phyloP scores from a whole-genome alignment of 768 basidiomycete genomes.

The Lactarius indigo region DNA sequence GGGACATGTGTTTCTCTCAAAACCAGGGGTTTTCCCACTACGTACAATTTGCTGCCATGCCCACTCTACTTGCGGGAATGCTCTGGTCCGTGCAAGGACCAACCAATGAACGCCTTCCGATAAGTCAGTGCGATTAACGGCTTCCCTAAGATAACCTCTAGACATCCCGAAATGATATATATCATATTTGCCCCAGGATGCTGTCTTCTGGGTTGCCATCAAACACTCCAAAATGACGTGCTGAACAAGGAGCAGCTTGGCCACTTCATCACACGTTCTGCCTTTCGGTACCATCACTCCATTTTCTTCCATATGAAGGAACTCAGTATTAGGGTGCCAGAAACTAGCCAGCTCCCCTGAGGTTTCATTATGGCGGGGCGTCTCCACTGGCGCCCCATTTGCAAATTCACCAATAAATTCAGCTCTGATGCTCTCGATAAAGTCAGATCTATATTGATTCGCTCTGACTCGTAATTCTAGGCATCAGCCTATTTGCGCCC shows the following conservation, averaged over 20 bases:
- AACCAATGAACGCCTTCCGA: neutral
- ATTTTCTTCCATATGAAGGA: too few relatives aligned
- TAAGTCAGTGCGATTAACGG: neutral
- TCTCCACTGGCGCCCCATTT: neutral
- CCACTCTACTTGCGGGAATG: neutral
- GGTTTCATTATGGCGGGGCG: neutral
- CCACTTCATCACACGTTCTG: neutral
- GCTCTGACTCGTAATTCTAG: neutral
- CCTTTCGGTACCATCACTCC: neutral
- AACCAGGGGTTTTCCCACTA: neutral
- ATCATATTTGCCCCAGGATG: neutral
- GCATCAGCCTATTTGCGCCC: neutral
- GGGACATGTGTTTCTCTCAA: neutral
- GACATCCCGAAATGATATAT: neutral
- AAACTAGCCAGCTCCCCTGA: rapidly evolving
- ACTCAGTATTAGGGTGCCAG: too few relatives aligned
- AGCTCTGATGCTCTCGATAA: neutral
- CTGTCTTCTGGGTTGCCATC: neutral
- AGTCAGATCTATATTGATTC: rapidly evolving
- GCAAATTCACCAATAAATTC: neutral
- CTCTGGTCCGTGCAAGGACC: neutral
- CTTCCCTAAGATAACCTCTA: neutral
- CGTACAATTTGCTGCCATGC: neutral
- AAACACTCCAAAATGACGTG: neutral
- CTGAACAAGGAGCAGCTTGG: rapidly evolving